Conservation (phyloP, 2,329 filamentous ascomycete species). For the Pseudogymnoascus sp. region DNA sequence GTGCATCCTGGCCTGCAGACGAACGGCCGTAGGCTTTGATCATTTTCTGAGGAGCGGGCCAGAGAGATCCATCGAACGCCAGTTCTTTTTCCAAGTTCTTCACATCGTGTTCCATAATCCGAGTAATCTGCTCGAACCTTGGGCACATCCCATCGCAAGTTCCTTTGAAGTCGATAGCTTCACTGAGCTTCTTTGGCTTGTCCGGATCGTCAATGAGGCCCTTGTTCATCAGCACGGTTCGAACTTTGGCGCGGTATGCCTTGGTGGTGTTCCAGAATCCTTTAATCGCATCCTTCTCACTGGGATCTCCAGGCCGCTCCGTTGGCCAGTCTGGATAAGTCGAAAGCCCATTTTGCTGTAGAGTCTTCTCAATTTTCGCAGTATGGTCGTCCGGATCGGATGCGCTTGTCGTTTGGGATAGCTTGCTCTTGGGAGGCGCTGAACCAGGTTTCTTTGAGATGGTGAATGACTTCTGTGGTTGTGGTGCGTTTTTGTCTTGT, state of each 20-base stretch:
- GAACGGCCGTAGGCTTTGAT: slow-evolving; percentile 63
- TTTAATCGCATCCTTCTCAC: slow-evolving; percentile 47
- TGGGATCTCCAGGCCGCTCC: slow-evolving; percentile 46
- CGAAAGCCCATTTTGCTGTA: slow-evolving; percentile 44
- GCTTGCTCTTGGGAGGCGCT: slow-evolving; percentile 4
- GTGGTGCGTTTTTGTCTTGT: not conserved
- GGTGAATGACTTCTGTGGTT: not conserved
- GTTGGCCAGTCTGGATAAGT: slow-evolving; percentile 45
- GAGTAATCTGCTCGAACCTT: slow-evolving; percentile 57
- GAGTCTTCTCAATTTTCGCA: slow-evolving; percentile 45
- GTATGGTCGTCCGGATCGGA: slow-evolving; percentile 30
- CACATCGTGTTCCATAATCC: slow-evolving; percentile 57
- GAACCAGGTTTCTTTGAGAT: slow-evolving; percentile 11
- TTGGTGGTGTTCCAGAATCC: slow-evolving; percentile 51
- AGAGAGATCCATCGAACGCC: slow-evolving; percentile 35
- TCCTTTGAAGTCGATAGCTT: slow-evolving; percentile 62
- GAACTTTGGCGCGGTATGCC: slow-evolving; percentile 50
- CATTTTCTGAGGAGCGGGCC: slow-evolving; percentile 49
- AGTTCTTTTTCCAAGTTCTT: slow-evolving; percentile 48
- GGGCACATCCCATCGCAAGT: slow-evolving; percentile 67
- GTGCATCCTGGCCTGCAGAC: slow-evolving; percentile 61
- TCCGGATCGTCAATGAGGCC: slow-evolving; percentile 60
- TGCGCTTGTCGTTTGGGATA: slow-evolving; percentile 5
- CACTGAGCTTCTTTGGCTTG: slow-evolving; percentile 53
- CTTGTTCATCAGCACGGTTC: slow-evolving; percentile 51